These are phyloP conservation scores for Elsinoe perseae DNA, from an alignment of 2,329 filamentous ascomycete species.

Conservation along the genomic window DNA sequence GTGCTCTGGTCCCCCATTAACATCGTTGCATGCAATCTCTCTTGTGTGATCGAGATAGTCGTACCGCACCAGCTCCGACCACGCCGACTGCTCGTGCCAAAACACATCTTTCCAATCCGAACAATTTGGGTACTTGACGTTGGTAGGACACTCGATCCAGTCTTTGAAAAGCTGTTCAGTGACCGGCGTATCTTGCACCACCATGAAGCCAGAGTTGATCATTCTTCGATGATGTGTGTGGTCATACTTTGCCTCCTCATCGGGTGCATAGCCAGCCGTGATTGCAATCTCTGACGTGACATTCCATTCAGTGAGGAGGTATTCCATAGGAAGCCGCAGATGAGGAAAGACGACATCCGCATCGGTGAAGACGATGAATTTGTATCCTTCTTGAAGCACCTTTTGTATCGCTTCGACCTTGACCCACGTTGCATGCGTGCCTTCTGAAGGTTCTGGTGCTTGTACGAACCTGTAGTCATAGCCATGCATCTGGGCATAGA, in stretches of 20 bases:
- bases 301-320: constrained; percentile 43
- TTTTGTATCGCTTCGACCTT: constrained; percentile 34
- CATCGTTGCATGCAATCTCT: constrained; percentile 32
- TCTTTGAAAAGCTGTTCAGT: constrained; percentile 28
- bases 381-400: constrained; percentile 32
- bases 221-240: constrained; percentile 36
- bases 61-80: constrained; percentile 30
- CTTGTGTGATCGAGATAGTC: constrained; percentile 29
- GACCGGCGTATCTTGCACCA: constrained; percentile 33
- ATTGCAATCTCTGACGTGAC: constrained; percentile 35
- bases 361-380: constrained; percentile 40
- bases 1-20: constrained; percentile 27
- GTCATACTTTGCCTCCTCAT: constrained; percentile 30
- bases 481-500: constrained; percentile 40
- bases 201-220: constrained; percentile 40
- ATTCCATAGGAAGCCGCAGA: constrained; percentile 40
- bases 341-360: constrained; percentile 38
- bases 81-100: constrained; percentile 30
- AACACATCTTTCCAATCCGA: constrained; percentile 26
- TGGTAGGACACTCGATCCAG: constrained; percentile 29
- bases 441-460: constrained; percentile 33
- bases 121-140: constrained; percentile 30
- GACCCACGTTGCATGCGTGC: constrained; percentile 42
- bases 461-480: constrained; percentile 45
- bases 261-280: constrained; percentile 36